phyloP scores from a whole-genome alignment of 257 asterid genomes.

The Primulina huaijiensis region DNA sequence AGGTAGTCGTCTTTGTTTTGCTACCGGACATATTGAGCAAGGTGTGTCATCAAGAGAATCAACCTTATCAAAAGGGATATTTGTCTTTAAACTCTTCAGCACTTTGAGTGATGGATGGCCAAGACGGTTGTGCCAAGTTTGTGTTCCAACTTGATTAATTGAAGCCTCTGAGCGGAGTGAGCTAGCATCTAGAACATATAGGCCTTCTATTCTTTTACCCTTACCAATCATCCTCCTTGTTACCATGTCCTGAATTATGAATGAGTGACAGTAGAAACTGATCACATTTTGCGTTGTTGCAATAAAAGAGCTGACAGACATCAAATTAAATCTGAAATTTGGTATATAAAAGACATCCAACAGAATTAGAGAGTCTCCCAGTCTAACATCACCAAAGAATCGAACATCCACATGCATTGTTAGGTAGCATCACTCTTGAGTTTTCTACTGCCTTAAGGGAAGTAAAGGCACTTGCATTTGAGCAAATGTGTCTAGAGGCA shows the following conservation, averaged over 20 bases:
- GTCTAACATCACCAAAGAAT: background rate
- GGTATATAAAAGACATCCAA: background rate
- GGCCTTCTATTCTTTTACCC: background rate
- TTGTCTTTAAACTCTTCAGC: fast-evolving
- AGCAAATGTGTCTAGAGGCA: background rate
- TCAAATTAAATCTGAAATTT: background rate
- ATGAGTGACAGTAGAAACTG: background rate
- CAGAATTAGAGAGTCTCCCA: background rate
- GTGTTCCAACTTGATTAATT: fast-evolving
- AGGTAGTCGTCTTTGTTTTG: fast-evolving
- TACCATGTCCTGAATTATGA: background rate
- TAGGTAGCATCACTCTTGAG: background rate
- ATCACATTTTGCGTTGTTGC: background rate
- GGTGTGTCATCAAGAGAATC: background rate
- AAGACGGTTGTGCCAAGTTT: too few species aligned
- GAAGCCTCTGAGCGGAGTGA: fast-evolving
- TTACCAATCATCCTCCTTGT: background rate
- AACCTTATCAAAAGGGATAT: fast-evolving
- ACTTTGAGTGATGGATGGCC: too few species aligned
- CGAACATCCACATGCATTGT: background rate
- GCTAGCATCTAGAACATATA: background rate
- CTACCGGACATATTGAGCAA: background rate
- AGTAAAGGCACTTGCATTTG: fast-evolving
- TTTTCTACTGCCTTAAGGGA: background rate
- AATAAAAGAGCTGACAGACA: background rate